Evolutionary conservation across 2,329 filamentous ascomycete species (phyloP), one percentile per base, ranked within the genome.

Genomic region (Claviceps cyperi): DNA sequence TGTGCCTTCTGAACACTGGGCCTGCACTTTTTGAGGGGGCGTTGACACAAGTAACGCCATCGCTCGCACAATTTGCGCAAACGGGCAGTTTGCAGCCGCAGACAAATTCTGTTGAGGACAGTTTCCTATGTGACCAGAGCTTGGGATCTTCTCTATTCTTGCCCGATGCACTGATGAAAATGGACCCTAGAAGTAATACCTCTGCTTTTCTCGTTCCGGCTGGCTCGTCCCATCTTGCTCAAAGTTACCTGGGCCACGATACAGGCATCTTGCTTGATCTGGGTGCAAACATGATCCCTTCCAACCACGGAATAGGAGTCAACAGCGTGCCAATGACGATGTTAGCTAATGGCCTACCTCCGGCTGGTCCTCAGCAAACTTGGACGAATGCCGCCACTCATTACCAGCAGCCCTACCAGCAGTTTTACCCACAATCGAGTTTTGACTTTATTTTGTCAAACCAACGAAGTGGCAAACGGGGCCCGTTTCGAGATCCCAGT

Each of bases 401-500:
- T 15, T 35, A 19, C 8, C 62, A 61, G 35, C 55, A 32, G 28
- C 28, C 28, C 3, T 32, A 32, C 28, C 28, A 32, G 28, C 28
- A 11, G 11, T 32, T 32, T 4, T 32, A 32, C 28, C 28, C 28
- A 9, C 28, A 59, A 32, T 51, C 60, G 5, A 58, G 55, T 45
- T 60, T 59, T 53, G 59, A 66, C 49, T 58, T 62, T 35, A 47
- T 62, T 5, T 48, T 60, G 39, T 57, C 62, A 14, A 61, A 60
- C 36, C 61, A 64, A 50, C 57, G 64, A 40, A 59, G 59, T 39
- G 65, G 65, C 11, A 68, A 67, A 53, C 60, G 76, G 11, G 76
- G 75, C 0, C 77, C 76, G 2, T 81, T 80, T 61, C 75, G 70
- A 52, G 72, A 76, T 48, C 65, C 68, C n/a, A 64, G 63, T 9